A percentile compares a stretch with the other conserved stretches of the same genome.
These are phyloP conservation scores for Pseudopyrenochaeta lycopersici DNA, from an alignment of 2,329 filamentous ascomycete genomes.

Conservation along the genomic window DNA sequence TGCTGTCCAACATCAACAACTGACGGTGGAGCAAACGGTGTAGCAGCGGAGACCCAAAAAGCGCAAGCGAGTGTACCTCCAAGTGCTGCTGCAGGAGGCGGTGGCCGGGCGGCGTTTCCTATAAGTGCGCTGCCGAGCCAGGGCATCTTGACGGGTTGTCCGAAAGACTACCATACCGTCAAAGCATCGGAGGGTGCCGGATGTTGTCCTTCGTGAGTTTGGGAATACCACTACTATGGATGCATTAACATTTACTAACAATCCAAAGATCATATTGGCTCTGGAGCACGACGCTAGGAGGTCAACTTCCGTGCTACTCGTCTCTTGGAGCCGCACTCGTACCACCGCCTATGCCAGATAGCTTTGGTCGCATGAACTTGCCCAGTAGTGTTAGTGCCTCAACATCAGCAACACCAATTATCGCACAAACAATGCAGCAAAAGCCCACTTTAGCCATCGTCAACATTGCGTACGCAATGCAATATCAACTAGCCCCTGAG, in stretches of 20 bases:
- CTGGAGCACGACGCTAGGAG: conserved; percentile 32
- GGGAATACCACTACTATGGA: not conserved
- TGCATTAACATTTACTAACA: not conserved
- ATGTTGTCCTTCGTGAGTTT: conserved; percentile 31
- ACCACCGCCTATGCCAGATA: conserved; percentile 22
- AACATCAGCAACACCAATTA: not conserved
- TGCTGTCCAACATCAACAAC: conserved; percentile 21
- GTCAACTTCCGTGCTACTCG: conserved; percentile 40
- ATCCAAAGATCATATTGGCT: conserved; percentile 22
- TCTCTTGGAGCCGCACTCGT: conserved; percentile 11
- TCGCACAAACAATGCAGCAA: conserved; percentile 9
- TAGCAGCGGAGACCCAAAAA: conserved; percentile 1
- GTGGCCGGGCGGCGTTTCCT: conserved; percentile 11
- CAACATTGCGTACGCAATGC: conserved; percentile 39
- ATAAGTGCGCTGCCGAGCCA: conserved; percentile 14
- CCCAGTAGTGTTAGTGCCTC: conserved; percentile 3
- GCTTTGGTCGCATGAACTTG: not conserved
- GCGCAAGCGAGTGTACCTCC: not conserved
- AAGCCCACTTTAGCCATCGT: conserved; percentile 31
- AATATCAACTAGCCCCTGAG: conserved; percentile 30
- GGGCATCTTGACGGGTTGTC: conserved; percentile 19
- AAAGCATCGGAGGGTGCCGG: conserved; percentile 9
- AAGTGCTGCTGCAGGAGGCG: not conserved
- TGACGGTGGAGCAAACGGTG: conserved; percentile 6
- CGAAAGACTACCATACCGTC: conserved; percentile 29